Percentiles rank a stretch among this genome's conserved stretches.
Conservation (phyloP, 2,329 filamentous ascomycete species). For the Sarocladium oryzae region DNA sequence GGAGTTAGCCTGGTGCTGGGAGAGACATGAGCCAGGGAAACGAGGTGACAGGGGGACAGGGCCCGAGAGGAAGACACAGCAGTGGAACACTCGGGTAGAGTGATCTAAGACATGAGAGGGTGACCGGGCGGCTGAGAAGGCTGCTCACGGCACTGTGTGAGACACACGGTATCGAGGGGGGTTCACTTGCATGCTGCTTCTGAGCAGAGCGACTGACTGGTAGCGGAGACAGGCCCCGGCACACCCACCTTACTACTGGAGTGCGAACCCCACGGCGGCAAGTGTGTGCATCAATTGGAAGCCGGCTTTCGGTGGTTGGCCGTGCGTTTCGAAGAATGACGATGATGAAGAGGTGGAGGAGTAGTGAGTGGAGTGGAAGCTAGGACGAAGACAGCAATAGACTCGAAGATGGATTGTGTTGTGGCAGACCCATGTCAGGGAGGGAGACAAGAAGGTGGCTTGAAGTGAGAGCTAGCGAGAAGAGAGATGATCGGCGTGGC, state of each 20-base stretch:
- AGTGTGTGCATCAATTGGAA: too few species aligned
- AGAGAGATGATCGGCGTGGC: too few species aligned
- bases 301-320: not conserved
- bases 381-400: not conserved
- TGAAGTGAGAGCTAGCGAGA: too few species aligned
- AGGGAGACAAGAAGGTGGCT: too few species aligned
- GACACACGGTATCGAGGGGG: conserved; percentile 2
- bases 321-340: not conserved
- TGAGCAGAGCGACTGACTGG: too few species aligned
- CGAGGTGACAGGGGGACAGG: too few species aligned
- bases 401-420: too few species aligned
- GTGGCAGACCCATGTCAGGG: too few species aligned
- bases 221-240: not conserved
- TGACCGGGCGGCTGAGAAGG: not conserved
- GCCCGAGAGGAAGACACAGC: too few species aligned
- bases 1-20: not conserved
- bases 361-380: not conserved
- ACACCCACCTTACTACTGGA: not conserved
- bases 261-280: too few species aligned
- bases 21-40: not conserved
- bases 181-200: too few species aligned
- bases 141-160: conserved; percentile 4
- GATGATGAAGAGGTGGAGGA: too few species aligned
- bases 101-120: conserved; percentile 1
- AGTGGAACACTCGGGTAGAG: not conserved